Base-by-base conservation (phyloP, 768 basidiomycete genomes). In the Pisolithus marmoratus region DNA sequence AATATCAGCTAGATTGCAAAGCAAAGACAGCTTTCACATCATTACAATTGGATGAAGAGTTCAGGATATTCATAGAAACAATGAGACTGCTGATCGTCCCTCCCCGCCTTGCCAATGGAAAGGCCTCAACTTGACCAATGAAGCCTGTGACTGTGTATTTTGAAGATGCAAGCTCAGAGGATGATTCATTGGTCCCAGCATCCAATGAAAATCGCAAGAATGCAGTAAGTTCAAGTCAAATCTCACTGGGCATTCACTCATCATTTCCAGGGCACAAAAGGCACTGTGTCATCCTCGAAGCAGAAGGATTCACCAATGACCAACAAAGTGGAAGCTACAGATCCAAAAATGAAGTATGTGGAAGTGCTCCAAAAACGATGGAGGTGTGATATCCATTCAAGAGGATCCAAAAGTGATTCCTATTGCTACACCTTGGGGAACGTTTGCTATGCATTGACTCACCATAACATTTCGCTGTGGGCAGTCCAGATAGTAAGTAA, bases 1-100 rank as follows among this genome's bases (percentile, higher is more conserved):
- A 49, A 26, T 54, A 54, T n/a, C 19, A 15, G 8, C 36, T 53
- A 3, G 48, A 54, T 46, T 49, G 23, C 52, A 53, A 49, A 20
- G 29, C 11, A 14, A 49, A 53, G 40, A 38, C n/a, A n/a, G 41
- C 4, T 7, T 23, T 31, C 24, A 50, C 40, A n/a, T 50, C 23
- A 2, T n/a, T 42, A 23, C 49, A 50, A 23, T 17, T 7, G 4
- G 38, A 50, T 42, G 49, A 50, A 8, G 40, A 50, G n/a, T 26
- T 50, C 6, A 7, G 15, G 3, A 31, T 45, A 12, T 45, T 45
- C 50, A 52, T 27, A 15, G 29, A 27, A 17, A 23, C 11, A 9
- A 52, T 52, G 41, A 11, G 38, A 31, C 6, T 14, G 8, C 40
- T 50, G 9, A 43, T 50, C 20, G 17, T 50, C 17, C 49, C 49